Base-by-base conservation (phyloP, 352 stramenopile species). In the Pythium coloratum region DNA sequence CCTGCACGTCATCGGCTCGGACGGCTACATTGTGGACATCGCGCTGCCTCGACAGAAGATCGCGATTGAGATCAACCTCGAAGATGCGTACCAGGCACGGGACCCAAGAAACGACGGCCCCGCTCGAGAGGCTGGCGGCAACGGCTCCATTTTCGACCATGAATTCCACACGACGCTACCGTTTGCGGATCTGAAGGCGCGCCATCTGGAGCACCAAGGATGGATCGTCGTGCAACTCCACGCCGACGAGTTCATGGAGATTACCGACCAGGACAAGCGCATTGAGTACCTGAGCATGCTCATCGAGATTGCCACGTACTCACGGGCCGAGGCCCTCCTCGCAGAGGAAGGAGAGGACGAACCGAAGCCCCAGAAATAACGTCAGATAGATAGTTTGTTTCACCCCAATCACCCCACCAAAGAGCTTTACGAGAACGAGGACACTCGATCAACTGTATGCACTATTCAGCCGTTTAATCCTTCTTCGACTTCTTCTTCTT, bases 181-280 rank as follows among this genome's bases (percentile, higher is more conserved):
- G 16, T 87, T 82, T 24, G 73, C 86, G 16, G 82, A 91, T 44
- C 64, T 91, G 42, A 91, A 92, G 62, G 73, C 82, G 33, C 79
- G 78, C 0, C 84, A 92, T 57, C 46, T 92, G 12, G 73, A 89
- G 59, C 68, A 76, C 44, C 67, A 87, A 18, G 84, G 84, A 14
- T 92, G 82, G 82, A 84, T 84, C 30, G 75, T 91, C 44, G 88
- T 92, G 56, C 75, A 91, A 55, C 58, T 92, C 14, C 78, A 81
- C 18, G 74, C 73, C 2, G 74, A 86, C 54, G 72, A 71, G 38
- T 91, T 90, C 55, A 67, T 82, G 67, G 51, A 82, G n/a, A 71
- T 91, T 5, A 54, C 67, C 12, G 80, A 69, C 24, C 56, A 78
- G 13, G 77, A 89, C 16, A 74, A 86, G 38, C 79, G 84, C 26